These are phyloP conservation scores for Cyclocybe cylindracea DNA, from an alignment of 768 basidiomycete species.

Conservation along the genomic window DNA sequence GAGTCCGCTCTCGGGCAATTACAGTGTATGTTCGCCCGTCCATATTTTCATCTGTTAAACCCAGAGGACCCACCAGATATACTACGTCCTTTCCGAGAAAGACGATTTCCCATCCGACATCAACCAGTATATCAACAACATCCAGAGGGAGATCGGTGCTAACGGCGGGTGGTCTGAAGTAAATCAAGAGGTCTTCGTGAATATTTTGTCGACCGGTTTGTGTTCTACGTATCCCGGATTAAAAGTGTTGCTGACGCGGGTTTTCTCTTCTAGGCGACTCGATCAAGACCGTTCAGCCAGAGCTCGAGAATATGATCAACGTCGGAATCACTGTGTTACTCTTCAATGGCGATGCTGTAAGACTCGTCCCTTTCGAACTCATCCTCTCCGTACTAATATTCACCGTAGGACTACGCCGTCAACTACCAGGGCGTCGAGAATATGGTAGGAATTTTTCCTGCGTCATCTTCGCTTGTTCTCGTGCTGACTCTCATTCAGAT, in stretches of 20 bases:
- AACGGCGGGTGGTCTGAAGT: conserved; percentile 40
- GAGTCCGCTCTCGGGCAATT: conserved; percentile 53
- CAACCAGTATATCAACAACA: conserved; percentile 27
- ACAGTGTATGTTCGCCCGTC: conserved; percentile 26
- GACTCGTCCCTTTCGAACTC: not conserved
- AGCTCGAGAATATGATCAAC: conserved; percentile 59
- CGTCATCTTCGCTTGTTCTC: not conserved
- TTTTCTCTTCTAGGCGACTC: conserved; percentile 43
- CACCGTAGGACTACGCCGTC: conserved; percentile 46
- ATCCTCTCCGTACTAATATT: not conserved
- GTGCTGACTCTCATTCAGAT: conserved; percentile 29
- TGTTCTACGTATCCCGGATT: not conserved
- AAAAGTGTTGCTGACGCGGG: not conserved
- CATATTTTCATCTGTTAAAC: not conserved
- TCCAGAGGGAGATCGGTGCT: conserved; percentile 40
- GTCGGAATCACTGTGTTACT: conserved; percentile 42
- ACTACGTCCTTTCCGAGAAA: conserved; percentile 43
- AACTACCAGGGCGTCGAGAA: conserved; percentile 60
- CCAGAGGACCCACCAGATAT: conserved; percentile 15
- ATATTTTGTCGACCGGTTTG: conserved; percentile 19
- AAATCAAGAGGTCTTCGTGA: conserved; percentile 43
- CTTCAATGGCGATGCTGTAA: conserved; percentile 58
- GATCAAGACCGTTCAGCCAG: conserved; percentile 53
- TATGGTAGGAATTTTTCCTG: conserved; percentile 33
- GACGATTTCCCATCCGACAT: conserved; percentile 51